Evolutionary conservation across 805 yeast genomes (phyloP), one percentile per base, ranked within the genome.

Genomic region (Nakazawaea siamensis): DNA sequence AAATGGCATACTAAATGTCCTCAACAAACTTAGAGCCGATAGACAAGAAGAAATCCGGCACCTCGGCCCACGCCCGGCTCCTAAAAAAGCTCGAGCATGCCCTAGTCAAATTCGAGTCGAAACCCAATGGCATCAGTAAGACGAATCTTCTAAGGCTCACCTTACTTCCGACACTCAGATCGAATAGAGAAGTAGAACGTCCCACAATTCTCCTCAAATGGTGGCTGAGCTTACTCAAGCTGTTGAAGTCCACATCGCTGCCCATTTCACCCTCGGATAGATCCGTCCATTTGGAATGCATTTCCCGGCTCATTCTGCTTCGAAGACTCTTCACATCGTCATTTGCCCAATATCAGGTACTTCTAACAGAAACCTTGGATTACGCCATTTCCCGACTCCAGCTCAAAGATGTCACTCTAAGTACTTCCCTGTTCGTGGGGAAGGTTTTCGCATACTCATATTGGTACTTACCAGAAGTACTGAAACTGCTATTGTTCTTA

Each of bases 361-460:
- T 64, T 16, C 55, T 81, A 18, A 50, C 61, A n/a, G 59, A 63
- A 26, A 79, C 90, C 1, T 54, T 77, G 35, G 70, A 67, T 32
- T 68, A 63, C 44, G 62, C 73, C 35, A 61, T 80, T 10, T 51
- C 57, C 33, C 66, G 68, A 43, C 55, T 76, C 38, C 57, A 64
- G 31, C 46, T 65, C 37, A 76, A 76, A 42, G 62, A 62, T 17
- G 58, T 76, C 9, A 64, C 83, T 0, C 52, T 75, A n/a, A 63
- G 80, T 5, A 54, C 70, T 15, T 63, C 74, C 16, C 85, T 86
- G 3, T 79, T 80, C 44, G 60, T 75, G 10, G 90, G 90, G 5
- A 80, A 81, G 47, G 68, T 76, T 3, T 68, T 81, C 50, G 87
- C 87, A 1, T 73, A 75, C 47, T 59, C 75, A 3, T 81, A 67